Base-by-base conservation (phyloP, 129 eudicot species). In the Pittosporum tobira region DNA sequence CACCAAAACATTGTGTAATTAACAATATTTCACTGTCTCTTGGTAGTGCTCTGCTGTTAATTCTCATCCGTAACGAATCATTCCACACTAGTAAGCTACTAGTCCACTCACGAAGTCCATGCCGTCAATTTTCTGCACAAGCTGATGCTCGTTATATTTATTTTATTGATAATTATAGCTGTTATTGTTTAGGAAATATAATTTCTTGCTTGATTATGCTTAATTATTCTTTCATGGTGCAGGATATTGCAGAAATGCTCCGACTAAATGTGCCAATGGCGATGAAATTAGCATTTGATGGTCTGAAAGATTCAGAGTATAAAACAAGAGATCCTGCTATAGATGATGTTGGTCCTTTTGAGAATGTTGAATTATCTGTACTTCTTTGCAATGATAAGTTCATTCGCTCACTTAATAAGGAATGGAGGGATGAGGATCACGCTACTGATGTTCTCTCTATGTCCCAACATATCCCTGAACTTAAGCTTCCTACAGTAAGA, bases 361-460 rank as follows among this genome's bases (percentile, higher is more conserved):
- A 91, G 73, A 80, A 62, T 53, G 79, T 80, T 24, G 98, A 91
- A 71, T 62, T 86, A 57, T 91, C 95, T n/a, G 63, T 86, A 55
- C 89, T 91, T 69, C 70, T 91, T 43, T 91, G 98, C 81, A 86
- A 91, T 74, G 98, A 91, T 60, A 83, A 80, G 29, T 86, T 81
- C 71, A 91, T 86, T 18, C 72, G 87, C 57, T 71, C 72, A 49
- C 83, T 91, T 52, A 91, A 91, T 69, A 91, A 83, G 75, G 94
- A 91, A 7, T 91, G 98, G 98, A 83, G 98, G 65, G 87, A 67
- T 43, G 87, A 81, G 54, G 95, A 91, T 57, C 84, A 76, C 38
- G 87, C 98, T n/a, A 91, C 98, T 65, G 95, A 91, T 70, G 98
- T 91, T 71, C 95, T 91, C 21, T 91, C 98, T 30, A 86, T 91